These are phyloP conservation scores for Fragosphaeria purpurea DNA, from an alignment of 2,329 filamentous ascomycete species.

Conservation along the genomic window DNA sequence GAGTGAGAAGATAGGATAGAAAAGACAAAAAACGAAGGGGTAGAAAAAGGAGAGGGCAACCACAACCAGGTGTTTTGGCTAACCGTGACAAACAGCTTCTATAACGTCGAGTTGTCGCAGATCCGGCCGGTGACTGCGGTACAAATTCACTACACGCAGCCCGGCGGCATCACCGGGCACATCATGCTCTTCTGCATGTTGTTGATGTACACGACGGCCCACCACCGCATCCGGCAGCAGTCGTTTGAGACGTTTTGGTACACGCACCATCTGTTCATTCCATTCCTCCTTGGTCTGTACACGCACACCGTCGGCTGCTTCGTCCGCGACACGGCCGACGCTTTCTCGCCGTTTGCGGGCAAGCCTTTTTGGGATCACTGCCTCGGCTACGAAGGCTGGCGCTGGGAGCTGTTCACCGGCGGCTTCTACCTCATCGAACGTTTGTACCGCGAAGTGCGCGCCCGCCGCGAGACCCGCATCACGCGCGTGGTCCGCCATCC, in stretches of 20 bases:
- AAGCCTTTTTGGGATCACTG: constrained; percentile 82
- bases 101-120: constrained; percentile 80
- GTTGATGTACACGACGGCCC: constrained; percentile 93
- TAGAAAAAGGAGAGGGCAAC: not conserved
- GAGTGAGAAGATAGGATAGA: constrained; percentile 21
- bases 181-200: constrained; percentile 99
- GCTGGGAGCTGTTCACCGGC: constrained; percentile 87
- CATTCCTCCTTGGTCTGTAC: constrained; percentile 87
- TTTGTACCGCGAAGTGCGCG: constrained; percentile 81
- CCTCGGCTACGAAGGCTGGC: constrained; percentile 90
- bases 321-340: constrained; percentile 66
- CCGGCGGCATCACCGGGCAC: constrained; percentile 89
- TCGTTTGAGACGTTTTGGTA: constrained; percentile 99
- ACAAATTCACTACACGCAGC: constrained; percentile 82
- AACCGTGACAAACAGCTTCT: constrained; percentile 54
- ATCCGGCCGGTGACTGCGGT: constrained; percentile 71
- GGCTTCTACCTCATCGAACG: constrained; percentile 80
- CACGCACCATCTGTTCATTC: constrained; percentile 96
- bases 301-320: constrained; percentile 96
- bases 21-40: too few species aligned
- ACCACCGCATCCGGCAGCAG: constrained; percentile 88
- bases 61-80: too few species aligned
- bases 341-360: constrained; percentile 77
- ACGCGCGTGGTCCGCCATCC: constrained; percentile 91
- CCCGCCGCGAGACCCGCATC: constrained; percentile 75